A percentile compares a stretch with the other conserved stretches of the same genome.
Evolutionary conservation across 495 filamentous ascomycete species (phyloP).

Genomic region (Tricharina praecox): DNA sequence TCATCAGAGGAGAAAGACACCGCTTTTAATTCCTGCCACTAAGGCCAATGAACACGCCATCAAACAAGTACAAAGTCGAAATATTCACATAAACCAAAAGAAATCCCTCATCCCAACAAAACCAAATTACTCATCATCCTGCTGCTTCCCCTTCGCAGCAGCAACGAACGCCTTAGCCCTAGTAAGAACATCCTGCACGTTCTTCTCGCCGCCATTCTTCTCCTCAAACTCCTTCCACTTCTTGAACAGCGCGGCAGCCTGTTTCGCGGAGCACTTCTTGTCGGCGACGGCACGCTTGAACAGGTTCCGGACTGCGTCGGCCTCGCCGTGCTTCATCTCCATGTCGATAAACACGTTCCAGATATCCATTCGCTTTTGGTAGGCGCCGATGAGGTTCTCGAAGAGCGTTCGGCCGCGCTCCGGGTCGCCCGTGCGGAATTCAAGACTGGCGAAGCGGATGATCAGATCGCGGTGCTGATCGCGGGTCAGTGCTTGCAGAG

Average conservation of each 20-base stretch:
- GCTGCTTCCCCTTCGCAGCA: conserved; percentile 30
- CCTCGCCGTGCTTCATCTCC: conserved; percentile 40
- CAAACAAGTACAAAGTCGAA: no score
- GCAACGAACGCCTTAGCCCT: conserved; percentile 54
- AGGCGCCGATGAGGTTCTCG: conserved; percentile 66
- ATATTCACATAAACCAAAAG: no score
- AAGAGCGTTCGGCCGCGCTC: conserved; percentile 92
- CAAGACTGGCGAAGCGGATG: conserved; percentile 67
- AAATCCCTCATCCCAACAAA: no score
- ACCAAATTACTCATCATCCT: not conserved
- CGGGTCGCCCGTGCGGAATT: conserved; percentile 74
- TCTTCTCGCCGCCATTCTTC: conserved; percentile 52
- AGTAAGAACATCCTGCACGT: conserved; percentile 51
- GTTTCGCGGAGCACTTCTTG: conserved; percentile 10
- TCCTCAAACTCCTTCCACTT: conserved; percentile 70
- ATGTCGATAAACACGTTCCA: conserved; percentile 86
- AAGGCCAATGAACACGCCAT: no score
- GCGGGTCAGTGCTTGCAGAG: conserved; percentile 61
- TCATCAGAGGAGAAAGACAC: no score
- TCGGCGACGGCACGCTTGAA: conserved; percentile 29
- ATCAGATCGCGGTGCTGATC: conserved; percentile 61
- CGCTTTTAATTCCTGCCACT: no score
- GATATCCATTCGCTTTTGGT: conserved; percentile 73
- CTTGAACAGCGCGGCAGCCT: conserved; percentile 63
- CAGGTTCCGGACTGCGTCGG: conserved; percentile 26